These are phyloP conservation scores for Pyrrhoderma noxium DNA, from an alignment of 1,284 basidiomycete genomes.

Conservation along the genomic window DNA sequence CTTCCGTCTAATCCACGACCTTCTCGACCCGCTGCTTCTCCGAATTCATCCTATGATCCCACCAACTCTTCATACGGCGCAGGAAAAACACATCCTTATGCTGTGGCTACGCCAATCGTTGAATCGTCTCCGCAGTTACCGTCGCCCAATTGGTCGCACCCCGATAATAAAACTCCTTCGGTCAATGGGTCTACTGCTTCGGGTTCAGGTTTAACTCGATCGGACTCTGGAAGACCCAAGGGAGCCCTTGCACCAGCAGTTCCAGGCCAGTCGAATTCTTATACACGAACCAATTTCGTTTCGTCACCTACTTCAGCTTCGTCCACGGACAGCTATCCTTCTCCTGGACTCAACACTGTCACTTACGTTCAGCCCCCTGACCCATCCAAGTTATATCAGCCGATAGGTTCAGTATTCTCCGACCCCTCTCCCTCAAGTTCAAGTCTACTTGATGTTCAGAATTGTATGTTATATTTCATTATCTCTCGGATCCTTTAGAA, in stretches of 20 bases:
- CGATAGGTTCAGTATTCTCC: constrained; percentile 2
- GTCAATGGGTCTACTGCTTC: constrained; percentile 3
- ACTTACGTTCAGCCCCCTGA: constrained; percentile 6
- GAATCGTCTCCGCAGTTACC: constrained; percentile 13
- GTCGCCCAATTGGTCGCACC: constrained; percentile 11
- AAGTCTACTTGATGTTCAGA: not conserved
- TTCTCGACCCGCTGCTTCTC: constrained; percentile 8
- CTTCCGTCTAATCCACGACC: constrained; percentile 14
- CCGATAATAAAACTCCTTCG: not conserved
- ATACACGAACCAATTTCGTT: not conserved
- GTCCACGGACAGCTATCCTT: constrained; percentile 14
- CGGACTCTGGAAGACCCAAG: constrained; percentile 16
- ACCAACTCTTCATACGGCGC: not conserved
- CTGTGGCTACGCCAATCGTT: constrained; percentile 8
- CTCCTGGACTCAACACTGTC: constrained; percentile 3
- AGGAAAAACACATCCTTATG: constrained; percentile 12
- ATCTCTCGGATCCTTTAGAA: too few relatives aligned
- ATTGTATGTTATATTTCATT: too few relatives aligned
- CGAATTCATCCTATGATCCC: constrained; percentile 1
- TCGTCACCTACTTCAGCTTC: constrained; percentile 13
- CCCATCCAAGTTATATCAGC: constrained; percentile 1
- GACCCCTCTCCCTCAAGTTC: not conserved
- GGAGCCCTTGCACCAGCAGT: constrained; percentile 19
- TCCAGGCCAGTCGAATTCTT: constrained; percentile 14
- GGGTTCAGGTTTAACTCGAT: constrained; percentile 1